Evolutionary conservation across 202 grass and related monocot genomes (phyloP).

Genomic region (Carex arenaria): DNA sequence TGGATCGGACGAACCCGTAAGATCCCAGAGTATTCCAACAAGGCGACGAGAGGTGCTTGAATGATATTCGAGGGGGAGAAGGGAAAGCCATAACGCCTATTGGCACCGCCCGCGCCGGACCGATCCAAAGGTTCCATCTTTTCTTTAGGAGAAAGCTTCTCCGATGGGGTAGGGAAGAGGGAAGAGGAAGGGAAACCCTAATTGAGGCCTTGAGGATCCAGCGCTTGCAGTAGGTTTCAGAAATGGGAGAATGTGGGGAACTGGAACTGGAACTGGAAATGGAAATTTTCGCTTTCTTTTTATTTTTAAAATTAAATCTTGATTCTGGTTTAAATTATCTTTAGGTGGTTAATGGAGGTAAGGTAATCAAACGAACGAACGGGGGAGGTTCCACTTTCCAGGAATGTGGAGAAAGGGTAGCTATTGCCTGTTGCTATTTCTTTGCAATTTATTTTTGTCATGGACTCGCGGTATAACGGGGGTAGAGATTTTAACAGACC

Average conservation of each 20-base stretch:
- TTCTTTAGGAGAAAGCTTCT: background rate
- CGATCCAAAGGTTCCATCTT: constrained; percentile 24
- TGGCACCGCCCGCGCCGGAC: background rate
- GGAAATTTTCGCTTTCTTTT: background rate
- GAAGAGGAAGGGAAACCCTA: constrained; percentile 12
- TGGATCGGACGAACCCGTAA: constrained; percentile 35
- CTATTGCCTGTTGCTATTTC: background rate
- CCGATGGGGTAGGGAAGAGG: background rate
- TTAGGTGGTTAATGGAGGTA: constrained; percentile 13
- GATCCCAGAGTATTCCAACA: constrained; percentile 89
- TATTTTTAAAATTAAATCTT: background rate
- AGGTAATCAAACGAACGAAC: too few relatives aligned
- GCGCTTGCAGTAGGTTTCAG: background rate
- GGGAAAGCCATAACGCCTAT: constrained; percentile 51
- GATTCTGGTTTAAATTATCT: background rate
- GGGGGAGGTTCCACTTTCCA: background rate
- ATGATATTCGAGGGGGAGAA: constrained; percentile 86
- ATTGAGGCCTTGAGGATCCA: background rate
- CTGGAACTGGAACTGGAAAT: too few relatives aligned
- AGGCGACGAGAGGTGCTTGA: constrained; percentile 69
- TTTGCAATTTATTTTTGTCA: background rate
- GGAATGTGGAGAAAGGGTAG: background rate
- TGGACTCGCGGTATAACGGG: too few relatives aligned
- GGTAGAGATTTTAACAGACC: too few relatives aligned
- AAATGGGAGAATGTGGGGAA: background rate